A percentile compares a stretch with the other conserved stretches of the same genome.
Conservation (phyloP, 1,284 basidiomycete species). For the Pseudozyma hubeiensis region DNA sequence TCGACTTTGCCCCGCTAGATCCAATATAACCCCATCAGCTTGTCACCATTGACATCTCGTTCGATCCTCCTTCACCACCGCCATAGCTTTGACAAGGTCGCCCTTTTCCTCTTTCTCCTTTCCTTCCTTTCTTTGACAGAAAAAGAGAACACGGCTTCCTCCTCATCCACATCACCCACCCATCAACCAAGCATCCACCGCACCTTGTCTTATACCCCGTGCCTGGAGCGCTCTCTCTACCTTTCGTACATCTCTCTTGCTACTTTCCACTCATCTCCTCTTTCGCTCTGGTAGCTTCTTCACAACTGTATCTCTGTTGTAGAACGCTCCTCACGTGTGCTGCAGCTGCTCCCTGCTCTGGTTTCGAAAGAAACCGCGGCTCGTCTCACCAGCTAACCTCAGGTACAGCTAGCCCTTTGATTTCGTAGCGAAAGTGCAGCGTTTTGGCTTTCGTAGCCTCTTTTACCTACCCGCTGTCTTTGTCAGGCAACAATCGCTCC, state of each 20-base stretch:
- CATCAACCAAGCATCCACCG: background rate
- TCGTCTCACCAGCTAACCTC: too few species aligned
- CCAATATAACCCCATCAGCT: conserved; percentile 15
- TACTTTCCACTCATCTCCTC: background rate
- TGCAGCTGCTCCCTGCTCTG: background rate
- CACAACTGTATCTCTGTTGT: background rate
- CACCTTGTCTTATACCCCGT: conserved; percentile 33
- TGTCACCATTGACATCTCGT: conserved; percentile 1
- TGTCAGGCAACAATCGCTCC: conserved; percentile 31
- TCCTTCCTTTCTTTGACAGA: conserved; percentile 2
- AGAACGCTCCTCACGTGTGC: background rate
- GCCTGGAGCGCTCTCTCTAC: conserved; percentile 14
- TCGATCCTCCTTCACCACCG: background rate
- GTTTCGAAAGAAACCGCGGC: background rate
- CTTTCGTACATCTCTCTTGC: background rate
- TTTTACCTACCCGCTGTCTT: conserved; percentile 27
- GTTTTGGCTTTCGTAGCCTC: conserved; percentile 23
- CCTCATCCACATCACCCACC: conserved; percentile 3
- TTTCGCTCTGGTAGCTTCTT: background rate
- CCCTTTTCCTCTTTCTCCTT: background rate
- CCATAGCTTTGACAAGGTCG: conserved; percentile 3
- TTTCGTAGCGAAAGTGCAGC: conserved; percentile 19
- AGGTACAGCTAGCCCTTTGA: background rate
- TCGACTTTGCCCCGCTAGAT: conserved; percentile 23
- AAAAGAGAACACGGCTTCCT: background rate